Percentiles rank a stretch among this genome's conserved stretches.
Conservation (phyloP, 805 yeast species). For the Metschnikowia proteae region DNA sequence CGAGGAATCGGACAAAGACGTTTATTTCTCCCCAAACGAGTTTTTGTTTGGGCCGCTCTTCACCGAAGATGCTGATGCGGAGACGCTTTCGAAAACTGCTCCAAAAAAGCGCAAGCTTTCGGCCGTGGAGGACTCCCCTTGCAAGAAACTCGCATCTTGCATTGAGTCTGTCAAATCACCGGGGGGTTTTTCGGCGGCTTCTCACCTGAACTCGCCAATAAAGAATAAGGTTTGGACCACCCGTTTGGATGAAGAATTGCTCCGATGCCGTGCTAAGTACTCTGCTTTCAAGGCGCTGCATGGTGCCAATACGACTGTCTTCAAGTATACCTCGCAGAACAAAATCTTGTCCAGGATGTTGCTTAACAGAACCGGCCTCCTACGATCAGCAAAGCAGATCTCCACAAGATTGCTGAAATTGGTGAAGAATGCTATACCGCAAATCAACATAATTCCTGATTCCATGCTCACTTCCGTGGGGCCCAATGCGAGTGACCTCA, state of each 20-base stretch:
- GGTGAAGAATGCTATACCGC: constrained; percentile 4
- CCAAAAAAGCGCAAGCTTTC: constrained; percentile 9
- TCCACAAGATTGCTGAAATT: constrained; percentile 14
- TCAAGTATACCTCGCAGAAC: constrained; percentile 35
- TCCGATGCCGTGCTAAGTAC: constrained; percentile 35
- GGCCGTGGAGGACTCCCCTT: constrained; percentile 28
- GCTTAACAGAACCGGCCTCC: constrained; percentile 32
- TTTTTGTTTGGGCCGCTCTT: constrained; percentile 12
- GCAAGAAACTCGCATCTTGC: constrained; percentile 33
- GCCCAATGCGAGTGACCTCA: not conserved
- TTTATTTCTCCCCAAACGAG: constrained; percentile 35
- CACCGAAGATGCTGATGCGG: not conserved
- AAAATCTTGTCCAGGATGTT: constrained; percentile 40
- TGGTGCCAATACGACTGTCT: constrained; percentile 19
- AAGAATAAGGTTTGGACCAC: constrained; percentile 31
- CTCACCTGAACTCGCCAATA: not conserved
- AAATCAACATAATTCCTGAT: not conserved
- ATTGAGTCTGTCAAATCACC: constrained; percentile 32
- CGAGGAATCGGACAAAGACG: constrained; percentile 21
- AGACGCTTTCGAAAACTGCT: not conserved
- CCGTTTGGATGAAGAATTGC: constrained; percentile 33
- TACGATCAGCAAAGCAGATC: constrained; percentile 38
- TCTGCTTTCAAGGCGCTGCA: constrained; percentile 28
- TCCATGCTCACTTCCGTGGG: not conserved
- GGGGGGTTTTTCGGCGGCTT: not conserved